phyloP scores from a whole-genome alignment of 169 alveolate species.

The Plasmodium fragile region DNA sequence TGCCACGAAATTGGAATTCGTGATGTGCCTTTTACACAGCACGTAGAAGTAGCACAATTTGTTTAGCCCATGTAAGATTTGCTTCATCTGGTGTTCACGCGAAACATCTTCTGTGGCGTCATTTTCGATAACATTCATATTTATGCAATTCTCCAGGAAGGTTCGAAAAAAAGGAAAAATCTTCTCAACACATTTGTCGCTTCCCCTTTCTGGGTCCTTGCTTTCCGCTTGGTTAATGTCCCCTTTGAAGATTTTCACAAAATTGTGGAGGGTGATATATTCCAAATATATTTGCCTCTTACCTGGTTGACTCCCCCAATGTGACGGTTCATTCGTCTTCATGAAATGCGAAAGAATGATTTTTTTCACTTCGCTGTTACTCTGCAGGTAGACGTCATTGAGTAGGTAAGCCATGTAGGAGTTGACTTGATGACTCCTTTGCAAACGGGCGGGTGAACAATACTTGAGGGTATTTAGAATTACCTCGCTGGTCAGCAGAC shows the following conservation, averaged over 20 bases:
- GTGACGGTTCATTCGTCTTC: slow-evolving; percentile 3
- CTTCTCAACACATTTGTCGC: background rate
- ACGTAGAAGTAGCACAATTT: slow-evolving; percentile 55
- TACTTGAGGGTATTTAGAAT: slow-evolving; percentile 22
- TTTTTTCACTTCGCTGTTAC: slow-evolving; percentile 34
- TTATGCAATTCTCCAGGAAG: background rate
- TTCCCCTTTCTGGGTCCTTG: background rate
- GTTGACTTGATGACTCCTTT: background rate
- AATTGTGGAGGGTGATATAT: slow-evolving; percentile 66
- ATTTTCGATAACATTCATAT: background rate
- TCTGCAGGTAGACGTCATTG: slow-evolving; percentile 66
- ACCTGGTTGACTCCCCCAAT: background rate
- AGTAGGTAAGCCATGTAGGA: slow-evolving; percentile 43
- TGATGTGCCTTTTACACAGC: slow-evolving; percentile 41
- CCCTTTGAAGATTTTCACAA: slow-evolving; percentile 48
- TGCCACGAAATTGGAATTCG: slow-evolving; percentile 49
- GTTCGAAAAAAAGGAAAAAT: background rate
- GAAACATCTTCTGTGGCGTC: background rate
- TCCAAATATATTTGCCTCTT: slow-evolving; percentile 33
- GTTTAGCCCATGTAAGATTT: slow-evolving; percentile 30
- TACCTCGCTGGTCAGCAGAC: slow-evolving; percentile 23
- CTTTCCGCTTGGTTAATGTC: slow-evolving; percentile 31
- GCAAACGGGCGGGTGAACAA: background rate
- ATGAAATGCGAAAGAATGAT: slow-evolving; percentile 19
- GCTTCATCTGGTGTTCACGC: background rate